These are phyloP conservation scores for Catenaria anguillulae DNA, from an alignment of 371 early-diverging fungal genomes.

Conservation along the genomic window DNA sequence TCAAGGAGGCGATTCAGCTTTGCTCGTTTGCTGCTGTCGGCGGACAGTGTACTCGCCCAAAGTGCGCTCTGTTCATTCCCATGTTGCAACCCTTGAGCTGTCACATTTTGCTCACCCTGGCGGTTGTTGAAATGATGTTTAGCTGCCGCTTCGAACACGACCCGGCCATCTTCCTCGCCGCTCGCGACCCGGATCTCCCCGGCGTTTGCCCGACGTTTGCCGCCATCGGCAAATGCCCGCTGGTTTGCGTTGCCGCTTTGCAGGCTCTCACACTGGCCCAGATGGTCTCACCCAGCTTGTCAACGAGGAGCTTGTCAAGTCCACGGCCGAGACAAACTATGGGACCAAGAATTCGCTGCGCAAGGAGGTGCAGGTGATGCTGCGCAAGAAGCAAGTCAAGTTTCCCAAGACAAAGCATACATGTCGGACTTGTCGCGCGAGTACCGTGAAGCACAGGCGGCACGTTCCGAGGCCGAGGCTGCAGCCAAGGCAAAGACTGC, in stretches of 20 bases:
- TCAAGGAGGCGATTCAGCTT: slow-evolving; percentile 16
- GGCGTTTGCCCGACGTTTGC: slow-evolving; percentile 55
- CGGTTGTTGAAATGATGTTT: no score
- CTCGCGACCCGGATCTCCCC: slow-evolving; percentile 55
- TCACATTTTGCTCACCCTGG: no score
- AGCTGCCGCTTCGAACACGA: slow-evolving; percentile 24
- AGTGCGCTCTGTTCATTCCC: slow-evolving; percentile 17
- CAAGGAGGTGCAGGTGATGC: no score
- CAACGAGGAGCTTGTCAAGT: slow-evolving; percentile 28
- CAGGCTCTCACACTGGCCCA: slow-evolving; percentile 46
- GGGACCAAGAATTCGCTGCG: no score
- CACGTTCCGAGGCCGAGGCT: no score
- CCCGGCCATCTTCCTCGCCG: slow-evolving; percentile 17
- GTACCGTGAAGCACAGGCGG: no score
- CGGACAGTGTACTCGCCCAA: slow-evolving; percentile 43
- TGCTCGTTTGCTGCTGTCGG: slow-evolving; percentile 35
- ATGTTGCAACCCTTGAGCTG: slow-evolving; percentile 42
- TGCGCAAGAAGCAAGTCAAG: no score
- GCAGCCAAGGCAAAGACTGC: no score
- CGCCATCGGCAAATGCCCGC: slow-evolving; percentile 47
- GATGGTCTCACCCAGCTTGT: slow-evolving; percentile 32
- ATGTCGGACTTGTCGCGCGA: no score
- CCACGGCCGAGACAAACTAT: no score
- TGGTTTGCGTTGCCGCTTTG: slow-evolving; percentile 62
- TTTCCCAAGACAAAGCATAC: no score